phyloP scores from a whole-genome alignment of 192 early-diverging fungal species.

The Coemansia sp. region DNA sequence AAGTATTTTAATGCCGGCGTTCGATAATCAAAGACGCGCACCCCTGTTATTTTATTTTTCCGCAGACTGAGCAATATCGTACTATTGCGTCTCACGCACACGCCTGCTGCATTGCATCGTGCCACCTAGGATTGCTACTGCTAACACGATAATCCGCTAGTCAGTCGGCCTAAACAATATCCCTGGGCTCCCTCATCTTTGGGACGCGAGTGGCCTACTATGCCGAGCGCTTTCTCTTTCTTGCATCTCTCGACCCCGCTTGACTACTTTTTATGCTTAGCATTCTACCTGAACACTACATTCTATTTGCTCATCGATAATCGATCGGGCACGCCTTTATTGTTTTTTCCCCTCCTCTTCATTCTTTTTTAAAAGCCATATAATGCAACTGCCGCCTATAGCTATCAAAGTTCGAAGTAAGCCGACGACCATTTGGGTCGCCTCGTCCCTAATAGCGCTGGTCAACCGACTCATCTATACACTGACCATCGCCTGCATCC shows the following conservation, averaged over 20 bases:
- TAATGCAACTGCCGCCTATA: slow-evolving; percentile 23
- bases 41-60: background rate
- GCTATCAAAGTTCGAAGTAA: slow-evolving; percentile 34
- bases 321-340: slow-evolving; percentile 2
- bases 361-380: background rate
- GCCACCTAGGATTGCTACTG: background rate
- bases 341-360: background rate
- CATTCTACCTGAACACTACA: too few relatives aligned
- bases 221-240: background rate
- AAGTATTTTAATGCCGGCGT: background rate
- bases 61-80: background rate
- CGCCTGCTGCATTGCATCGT: slow-evolving; percentile 3
- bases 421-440: slow-evolving; percentile 44
- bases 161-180: background rate
- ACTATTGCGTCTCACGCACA: slow-evolving; percentile 4
- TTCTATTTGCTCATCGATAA: background rate
- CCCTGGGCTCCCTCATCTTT: background rate
- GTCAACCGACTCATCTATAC: slow-evolving; percentile 53
- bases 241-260: too few relatives aligned
- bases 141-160: background rate
- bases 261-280: background rate
- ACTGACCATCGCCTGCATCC: slow-evolving; percentile 49
- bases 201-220: background rate
- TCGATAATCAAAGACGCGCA: background rate
- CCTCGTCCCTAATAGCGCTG: slow-evolving; percentile 38